Conservation (phyloP, 2,329 filamentous ascomycete species). For the Colletotrichum neosansevieriae region DNA sequence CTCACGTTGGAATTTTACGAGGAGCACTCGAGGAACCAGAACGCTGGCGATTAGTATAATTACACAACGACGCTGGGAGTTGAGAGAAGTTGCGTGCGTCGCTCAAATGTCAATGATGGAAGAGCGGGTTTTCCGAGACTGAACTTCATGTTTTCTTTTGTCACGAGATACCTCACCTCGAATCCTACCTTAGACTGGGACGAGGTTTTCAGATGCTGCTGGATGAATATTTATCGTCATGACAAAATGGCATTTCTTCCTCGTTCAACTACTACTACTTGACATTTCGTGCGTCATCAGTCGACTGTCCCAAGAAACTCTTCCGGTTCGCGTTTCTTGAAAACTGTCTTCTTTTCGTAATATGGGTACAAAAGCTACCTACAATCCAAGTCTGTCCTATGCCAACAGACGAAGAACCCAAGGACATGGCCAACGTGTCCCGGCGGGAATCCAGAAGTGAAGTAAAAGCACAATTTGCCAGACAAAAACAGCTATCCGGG, state of each 20-base stretch:
- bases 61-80: too few species aligned
- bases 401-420: not conserved
- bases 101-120: too few species aligned
- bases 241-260: not conserved
- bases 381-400: conserved; percentile 16
- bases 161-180: conserved; percentile 38
- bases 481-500: conserved; percentile 25
- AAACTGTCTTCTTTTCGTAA: conserved; percentile 20
- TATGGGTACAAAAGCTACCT: conserved; percentile 34
- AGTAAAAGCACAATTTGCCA: conserved; percentile 12
- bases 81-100: too few species aligned
- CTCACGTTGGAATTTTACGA: conserved; percentile 95
- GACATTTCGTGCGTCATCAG: not conserved
- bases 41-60: conserved; percentile 12
- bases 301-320: too few species aligned
- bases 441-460: conserved; percentile 18
- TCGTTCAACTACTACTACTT: not conserved
- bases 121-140: not conserved
- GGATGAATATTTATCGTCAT: conserved; percentile 18
- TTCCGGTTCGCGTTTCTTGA: not conserved
- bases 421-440: conserved; percentile 8
- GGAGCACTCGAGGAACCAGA: conserved; percentile 59
- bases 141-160: not conserved
- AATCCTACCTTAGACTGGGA: not conserved
- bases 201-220: conserved; percentile 22